Base-by-base conservation (phyloP, 495 filamentous ascomycete genomes). In the Immersiella caudata region DNA sequence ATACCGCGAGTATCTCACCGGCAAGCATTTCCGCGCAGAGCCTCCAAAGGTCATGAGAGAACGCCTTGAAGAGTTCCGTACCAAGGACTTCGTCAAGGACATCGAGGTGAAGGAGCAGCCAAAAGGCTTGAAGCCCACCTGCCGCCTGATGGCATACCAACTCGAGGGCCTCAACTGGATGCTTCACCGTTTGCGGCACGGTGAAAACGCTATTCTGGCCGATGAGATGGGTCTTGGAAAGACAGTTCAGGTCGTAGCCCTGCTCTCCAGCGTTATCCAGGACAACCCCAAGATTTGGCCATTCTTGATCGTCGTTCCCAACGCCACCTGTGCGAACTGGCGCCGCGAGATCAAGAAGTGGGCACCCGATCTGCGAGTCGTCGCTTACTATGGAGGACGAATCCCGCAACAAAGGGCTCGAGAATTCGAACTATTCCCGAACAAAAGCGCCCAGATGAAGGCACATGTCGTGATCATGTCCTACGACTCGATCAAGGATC, bases 191-290 rank as follows among this genome's bases (percentile, higher is more conserved):
- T 97, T 92, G 82, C 87, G 91, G 67, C 80, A 86, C 57, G 82
- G 89, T 67, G 85, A 91, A 67, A 98, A 96, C 71, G 90, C 90
- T n/a, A 95, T 99, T 71, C 86, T 99, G 2, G 96, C 96, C 1
- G 96, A 99, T 71, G 96, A 99, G 75, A 99, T 99, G 96, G 96
- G 96, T 5, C 87, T 99, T 11, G 96, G 96, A 26, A 99, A 99
- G 81, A 99, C 96, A 0, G 91, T 99, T 57, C 96, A 99, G 75
- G 87, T 97, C 60, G 93, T 99, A 63, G 88, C 87, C 2, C 85
- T 96, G 60, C 80, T 99, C 9, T 86, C 91, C 9, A 87, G 90
- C 16, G 77, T 99, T n/a, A 85, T 91, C 29, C 83, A 91, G 69
- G 87, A 92, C 29, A 75, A 77, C 35, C 93, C 94, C 51, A 83